phyloP scores from a whole-genome alignment of 345 rosid genomes.

The Lepidium didymum region DNA sequence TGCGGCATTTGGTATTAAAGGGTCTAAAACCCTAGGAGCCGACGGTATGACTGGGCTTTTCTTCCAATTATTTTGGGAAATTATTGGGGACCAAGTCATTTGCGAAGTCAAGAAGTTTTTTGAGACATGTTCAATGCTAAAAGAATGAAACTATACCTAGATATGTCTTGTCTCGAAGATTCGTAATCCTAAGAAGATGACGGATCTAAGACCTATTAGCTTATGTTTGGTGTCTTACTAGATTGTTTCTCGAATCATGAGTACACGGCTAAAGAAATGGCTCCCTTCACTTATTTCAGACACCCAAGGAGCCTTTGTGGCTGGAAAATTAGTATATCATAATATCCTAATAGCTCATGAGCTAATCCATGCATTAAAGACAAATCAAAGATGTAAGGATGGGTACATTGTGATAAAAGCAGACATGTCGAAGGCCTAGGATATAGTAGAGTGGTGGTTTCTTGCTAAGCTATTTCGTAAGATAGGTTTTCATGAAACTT shows the following conservation, averaged over 20 bases:
- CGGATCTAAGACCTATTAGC: background rate
- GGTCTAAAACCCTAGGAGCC: background rate
- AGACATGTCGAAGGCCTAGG: background rate
- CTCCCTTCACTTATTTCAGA: background rate
- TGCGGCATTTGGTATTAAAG: no score
- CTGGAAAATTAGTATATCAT: accelerated
- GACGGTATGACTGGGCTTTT: background rate
- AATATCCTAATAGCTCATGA: background rate
- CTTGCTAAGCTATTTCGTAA: no score
- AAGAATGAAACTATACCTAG: background rate
- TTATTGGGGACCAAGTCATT: background rate
- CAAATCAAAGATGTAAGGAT: background rate
- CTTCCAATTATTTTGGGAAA: background rate
- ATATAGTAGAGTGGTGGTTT: background rate
- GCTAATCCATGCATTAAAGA: background rate
- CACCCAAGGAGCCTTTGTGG: background rate
- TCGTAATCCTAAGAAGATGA: accelerated
- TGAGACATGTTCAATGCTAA: no score
- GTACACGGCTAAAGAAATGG: accelerated
- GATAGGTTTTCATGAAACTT: no score
- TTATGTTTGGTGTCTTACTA: background rate
- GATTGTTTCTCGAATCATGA: background rate
- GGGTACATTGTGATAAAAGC: no score
- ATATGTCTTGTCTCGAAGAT: accelerated
- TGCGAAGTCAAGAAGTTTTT: background rate